Base-by-base conservation (phyloP, 2,329 filamentous ascomycete genomes). In the Trichoderma gracile region DNA sequence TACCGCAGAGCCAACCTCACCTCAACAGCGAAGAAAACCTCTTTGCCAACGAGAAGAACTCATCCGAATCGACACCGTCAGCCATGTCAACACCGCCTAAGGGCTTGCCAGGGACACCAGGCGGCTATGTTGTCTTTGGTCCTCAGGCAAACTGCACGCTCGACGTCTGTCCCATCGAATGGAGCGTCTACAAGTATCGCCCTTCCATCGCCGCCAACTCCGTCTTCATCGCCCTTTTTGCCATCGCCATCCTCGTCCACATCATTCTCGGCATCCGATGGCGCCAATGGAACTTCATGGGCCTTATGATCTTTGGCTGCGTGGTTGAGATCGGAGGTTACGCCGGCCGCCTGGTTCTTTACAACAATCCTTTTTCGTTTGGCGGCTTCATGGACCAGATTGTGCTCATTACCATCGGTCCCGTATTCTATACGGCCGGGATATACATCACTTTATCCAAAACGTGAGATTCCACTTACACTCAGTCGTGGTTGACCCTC, bases 351-450 rank as follows among this genome's bases (percentile, higher is more conserved):
- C 75, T 89, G 30, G 71, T 85, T 62, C 76, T 87, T 50, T 77
- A 84, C 66, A 66, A 80, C 40, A 84, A 88, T 65, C 84, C 86
- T 0, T 89, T 86, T 69, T 75, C 72, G 49, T 82, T 87, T 69
- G 71, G 70, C 9, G 84, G 80, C 0, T 90, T 90, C 70, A 78
- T 89, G 69, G 81, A 88, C n/a, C 85, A 90, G 71, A 88, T 89
- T 65, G 78, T 81, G 81, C 86, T 82, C 70, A 78, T 89, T 43
- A 86, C 83, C 1, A 66, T 63, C 12, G 71, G 65, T 0, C 74
- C 74, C 0, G 71, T 76, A 0, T 76, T 71, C 47, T 75, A 86
- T 79, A 71, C 69, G 3, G 72, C 73, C 0, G 72, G 71, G 7
- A 74, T 74, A 33, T 90, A 90, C 70, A 81, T 90, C 30, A 88